Percentiles rank a stretch among this genome's conserved stretches.
These are phyloP conservation scores for Populus tomentosa DNA, from an alignment of 441 rosid genomes.

Conservation along the genomic window DNA sequence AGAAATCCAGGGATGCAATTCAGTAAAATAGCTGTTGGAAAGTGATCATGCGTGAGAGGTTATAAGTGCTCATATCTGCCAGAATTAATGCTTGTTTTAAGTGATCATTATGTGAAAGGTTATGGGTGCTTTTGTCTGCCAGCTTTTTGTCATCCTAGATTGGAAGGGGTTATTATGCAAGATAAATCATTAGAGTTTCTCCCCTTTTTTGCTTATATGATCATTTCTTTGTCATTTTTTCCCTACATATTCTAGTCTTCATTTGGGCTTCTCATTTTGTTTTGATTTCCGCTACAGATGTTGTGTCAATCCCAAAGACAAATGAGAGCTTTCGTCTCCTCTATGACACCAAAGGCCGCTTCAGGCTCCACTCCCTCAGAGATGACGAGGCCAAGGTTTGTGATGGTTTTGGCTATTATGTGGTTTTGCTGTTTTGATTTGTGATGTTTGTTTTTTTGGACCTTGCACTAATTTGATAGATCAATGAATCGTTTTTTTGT, in stretches of 20 bases:
- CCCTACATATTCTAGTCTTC: background rate
- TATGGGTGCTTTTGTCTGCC: too few relatives aligned
- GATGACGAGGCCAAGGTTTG: background rate
- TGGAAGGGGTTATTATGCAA: too few relatives aligned
- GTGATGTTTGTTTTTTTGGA: background rate
- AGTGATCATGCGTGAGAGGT: too few relatives aligned
- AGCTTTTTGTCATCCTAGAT: too few relatives aligned
- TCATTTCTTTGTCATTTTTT: too few relatives aligned
- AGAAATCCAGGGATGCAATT: too few relatives aligned
- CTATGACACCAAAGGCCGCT: constrained; percentile 72
- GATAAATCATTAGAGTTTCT: too few relatives aligned
- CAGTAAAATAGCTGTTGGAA: too few relatives aligned
- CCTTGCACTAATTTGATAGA: background rate
- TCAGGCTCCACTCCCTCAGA: constrained; percentile 27
- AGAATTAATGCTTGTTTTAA: too few relatives aligned
- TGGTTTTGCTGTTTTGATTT: background rate
- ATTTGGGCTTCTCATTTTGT: background rate
- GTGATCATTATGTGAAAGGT: too few relatives aligned
- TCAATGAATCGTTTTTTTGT: background rate
- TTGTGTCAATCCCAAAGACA: constrained; percentile 66
- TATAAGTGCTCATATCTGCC: too few relatives aligned
- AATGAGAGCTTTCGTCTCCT: constrained; percentile 63
- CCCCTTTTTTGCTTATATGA: too few relatives aligned
- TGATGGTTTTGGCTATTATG: background rate
- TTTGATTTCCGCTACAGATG: background rate